These are phyloP conservation scores for Aspergillus alliaceus DNA, from an alignment of 2,329 filamentous ascomycete genomes.

Conservation along the genomic window DNA sequence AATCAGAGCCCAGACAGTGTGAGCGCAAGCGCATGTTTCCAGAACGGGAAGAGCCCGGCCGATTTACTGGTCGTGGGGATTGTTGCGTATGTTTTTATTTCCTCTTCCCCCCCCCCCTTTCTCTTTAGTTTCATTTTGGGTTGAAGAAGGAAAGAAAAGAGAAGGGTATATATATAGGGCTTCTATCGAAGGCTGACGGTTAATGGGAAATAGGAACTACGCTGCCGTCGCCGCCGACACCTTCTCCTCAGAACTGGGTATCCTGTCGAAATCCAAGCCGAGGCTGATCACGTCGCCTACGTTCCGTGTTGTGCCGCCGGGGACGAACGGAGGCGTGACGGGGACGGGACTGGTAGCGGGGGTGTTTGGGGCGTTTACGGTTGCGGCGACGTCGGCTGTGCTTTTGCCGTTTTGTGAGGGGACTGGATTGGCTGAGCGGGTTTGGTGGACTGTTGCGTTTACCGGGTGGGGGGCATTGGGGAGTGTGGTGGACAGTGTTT, in stretches of 20 bases:
- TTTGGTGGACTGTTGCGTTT: constrained; percentile 53
- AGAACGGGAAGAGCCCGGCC: constrained; percentile 29
- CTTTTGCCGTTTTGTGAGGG: constrained; percentile 67
- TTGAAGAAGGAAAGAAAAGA: too few relatives aligned
- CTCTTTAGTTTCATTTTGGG: not conserved
- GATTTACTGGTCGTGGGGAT: constrained; percentile 43
- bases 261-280: constrained; percentile 73
- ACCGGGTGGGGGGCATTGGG: constrained; percentile 74
- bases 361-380: constrained; percentile 66
- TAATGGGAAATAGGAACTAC: constrained; percentile 73
- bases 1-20: constrained; percentile 25
- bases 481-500: constrained; percentile 80
- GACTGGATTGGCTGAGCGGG: constrained; percentile 49
- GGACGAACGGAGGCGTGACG: constrained; percentile 93
- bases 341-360: constrained; percentile 71
- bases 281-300: constrained; percentile 80
- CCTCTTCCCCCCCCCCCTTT: not conserved
- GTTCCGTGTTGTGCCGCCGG: constrained; percentile 76
- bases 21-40: too few relatives aligned
- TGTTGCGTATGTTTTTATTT: constrained; percentile 34
- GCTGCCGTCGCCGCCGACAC: constrained; percentile 91
- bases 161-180: too few relatives aligned
- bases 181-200: too few relatives aligned
- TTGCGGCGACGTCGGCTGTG: constrained; percentile 67
- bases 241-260: constrained; percentile 92